These are phyloP conservation scores for Beauveria caledonica DNA, from an alignment of 2,329 filamentous ascomycete genomes.

Conservation along the genomic window DNA sequence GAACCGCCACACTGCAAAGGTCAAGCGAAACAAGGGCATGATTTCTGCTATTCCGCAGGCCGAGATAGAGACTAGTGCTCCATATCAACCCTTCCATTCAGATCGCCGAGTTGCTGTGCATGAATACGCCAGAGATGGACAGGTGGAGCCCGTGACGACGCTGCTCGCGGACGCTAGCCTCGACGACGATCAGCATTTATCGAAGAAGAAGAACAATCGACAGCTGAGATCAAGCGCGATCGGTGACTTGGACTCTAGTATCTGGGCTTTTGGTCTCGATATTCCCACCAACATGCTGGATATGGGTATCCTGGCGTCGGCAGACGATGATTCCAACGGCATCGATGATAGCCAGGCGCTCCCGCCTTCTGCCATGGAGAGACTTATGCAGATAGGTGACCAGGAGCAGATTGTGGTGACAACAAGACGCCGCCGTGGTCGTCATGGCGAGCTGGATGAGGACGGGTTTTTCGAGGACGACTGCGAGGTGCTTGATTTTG, in stretches of 20 bases:
- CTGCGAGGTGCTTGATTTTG: conserved; percentile 85
- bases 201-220: conserved; percentile 30
- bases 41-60: conserved; percentile 64
- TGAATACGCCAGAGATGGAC: conserved; percentile 42
- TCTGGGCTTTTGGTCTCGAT: conserved; percentile 54
- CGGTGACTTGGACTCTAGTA: conserved; percentile 13
- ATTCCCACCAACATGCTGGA: conserved; percentile 45
- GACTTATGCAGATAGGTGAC: conserved; percentile 50
- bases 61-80: conserved; percentile 91
- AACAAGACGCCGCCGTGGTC: conserved; percentile 56
- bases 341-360: conserved; percentile 51
- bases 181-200: conserved; percentile 29
- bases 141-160: conserved; percentile 29
- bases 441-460: conserved; percentile 46
- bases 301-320: conserved; percentile 35
- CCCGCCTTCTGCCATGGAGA: conserved; percentile 57
- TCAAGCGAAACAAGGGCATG: conserved; percentile 34
- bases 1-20: conserved; percentile 30
- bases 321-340: conserved; percentile 45
- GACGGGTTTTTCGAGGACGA: conserved; percentile 88
- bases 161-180: conserved; percentile 34
- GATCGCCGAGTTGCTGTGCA: conserved; percentile 76
- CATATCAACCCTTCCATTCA: conserved; percentile 93
- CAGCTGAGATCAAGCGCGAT: conserved; percentile 14
- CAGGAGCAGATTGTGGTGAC: conserved; percentile 77